Conservation (phyloP, 148 eudicot species). For the Fallopia convolvulus region DNA sequence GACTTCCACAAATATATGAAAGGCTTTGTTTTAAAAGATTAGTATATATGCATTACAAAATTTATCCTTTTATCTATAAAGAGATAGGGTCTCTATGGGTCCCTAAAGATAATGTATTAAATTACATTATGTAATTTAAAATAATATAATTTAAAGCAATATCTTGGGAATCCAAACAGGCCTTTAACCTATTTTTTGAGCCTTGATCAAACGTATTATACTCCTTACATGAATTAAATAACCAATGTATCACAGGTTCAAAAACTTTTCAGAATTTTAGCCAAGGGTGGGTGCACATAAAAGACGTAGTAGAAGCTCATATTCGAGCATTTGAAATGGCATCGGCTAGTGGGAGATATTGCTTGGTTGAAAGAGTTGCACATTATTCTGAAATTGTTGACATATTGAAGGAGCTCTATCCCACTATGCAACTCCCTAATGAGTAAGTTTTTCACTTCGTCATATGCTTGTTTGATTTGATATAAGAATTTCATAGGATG, state of each 20-base stretch:
- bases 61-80: too few species aligned
- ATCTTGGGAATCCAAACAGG: too few species aligned
- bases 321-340: conserved; percentile 24
- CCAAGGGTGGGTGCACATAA: conserved; percentile 19
- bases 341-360: conserved; percentile 27
- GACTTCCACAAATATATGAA: too few species aligned
- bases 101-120: too few species aligned
- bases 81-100: too few species aligned
- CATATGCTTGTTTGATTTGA: neutral
- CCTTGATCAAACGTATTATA: too few species aligned
- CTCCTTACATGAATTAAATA: neutral
- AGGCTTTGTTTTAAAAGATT: too few species aligned
- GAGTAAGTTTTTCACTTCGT: conserved; percentile 13
- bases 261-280: conserved; percentile 11
- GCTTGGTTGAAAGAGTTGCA: conserved; percentile 12
- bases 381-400: conserved; percentile 14
- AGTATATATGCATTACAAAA: too few species aligned
- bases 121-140: too few species aligned
- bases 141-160: too few species aligned
- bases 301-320: conserved; percentile 29
- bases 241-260: conserved; percentile 10
- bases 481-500: neutral
- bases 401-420: conserved; percentile 20
- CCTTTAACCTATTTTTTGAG: too few species aligned
- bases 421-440: conserved; percentile 14